A percentile compares a stretch with the other conserved stretches of the same genome.
phyloP scores from a whole-genome alignment of 805 yeast genomes.

The Candida endomychidarum region DNA sequence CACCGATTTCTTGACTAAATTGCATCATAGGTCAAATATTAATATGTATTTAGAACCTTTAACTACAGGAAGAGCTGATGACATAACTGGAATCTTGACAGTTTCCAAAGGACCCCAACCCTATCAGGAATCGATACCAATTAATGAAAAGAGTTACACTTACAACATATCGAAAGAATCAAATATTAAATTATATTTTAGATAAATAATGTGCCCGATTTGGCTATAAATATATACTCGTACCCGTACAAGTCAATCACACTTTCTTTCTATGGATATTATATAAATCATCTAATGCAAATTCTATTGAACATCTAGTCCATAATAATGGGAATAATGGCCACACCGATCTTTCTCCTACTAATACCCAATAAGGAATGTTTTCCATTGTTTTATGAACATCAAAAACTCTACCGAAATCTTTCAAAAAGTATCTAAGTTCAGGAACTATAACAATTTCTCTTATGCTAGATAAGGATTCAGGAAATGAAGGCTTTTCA shows the following conservation, averaged over 20 bases:
- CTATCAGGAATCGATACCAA: constrained; percentile 14
- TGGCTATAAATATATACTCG: neutral
- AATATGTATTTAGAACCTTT: constrained; percentile 64
- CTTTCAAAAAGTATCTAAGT: constrained; percentile 64
- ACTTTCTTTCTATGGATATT: constrained; percentile 38
- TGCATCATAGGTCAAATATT: constrained; percentile 51
- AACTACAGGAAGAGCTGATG: constrained; percentile 78
- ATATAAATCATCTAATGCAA: constrained; percentile 76
- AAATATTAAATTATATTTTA: constrained; percentile 42
- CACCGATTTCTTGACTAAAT: constrained; percentile 46
- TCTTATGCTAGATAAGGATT: constrained; percentile 56
- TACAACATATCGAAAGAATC: constrained; percentile 59
- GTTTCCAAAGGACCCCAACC: constrained; percentile 57
- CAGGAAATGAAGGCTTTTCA: constrained; percentile 72
- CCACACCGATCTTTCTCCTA: constrained; percentile 94
- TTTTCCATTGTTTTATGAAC: constrained; percentile 68
- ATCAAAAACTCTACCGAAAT: constrained; percentile 76
- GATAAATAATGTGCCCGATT: constrained; percentile 30
- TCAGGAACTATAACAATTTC: constrained; percentile 93
- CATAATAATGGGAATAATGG: constrained; percentile 80
- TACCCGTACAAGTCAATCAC: constrained; percentile 1
- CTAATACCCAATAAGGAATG: constrained; percentile 83
- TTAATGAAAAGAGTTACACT: constrained; percentile 60
- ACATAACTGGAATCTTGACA: constrained; percentile 70
- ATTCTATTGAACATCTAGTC: constrained; percentile 89